Conservation (phyloP, 2,329 filamentous ascomycete species). For the Fusarium proliferatum region DNA sequence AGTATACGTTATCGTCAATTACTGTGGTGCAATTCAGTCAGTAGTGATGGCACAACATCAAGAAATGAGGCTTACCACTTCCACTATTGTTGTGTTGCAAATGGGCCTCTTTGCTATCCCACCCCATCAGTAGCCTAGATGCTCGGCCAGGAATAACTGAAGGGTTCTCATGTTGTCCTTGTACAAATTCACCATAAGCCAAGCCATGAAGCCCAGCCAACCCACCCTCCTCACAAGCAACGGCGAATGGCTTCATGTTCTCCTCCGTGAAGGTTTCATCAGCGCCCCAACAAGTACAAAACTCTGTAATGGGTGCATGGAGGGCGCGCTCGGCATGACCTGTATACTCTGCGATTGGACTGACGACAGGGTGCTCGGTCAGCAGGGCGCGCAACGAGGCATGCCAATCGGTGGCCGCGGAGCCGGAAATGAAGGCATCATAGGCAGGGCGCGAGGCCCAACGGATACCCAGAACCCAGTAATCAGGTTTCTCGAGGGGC, state of each 20-base stretch:
- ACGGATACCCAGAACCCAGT: slow-evolving; percentile 49
- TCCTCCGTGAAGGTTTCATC: slow-evolving; percentile 48
- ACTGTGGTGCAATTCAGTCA: slow-evolving; percentile 36
- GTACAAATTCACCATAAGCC: slow-evolving; percentile 49
- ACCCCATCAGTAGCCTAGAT: slow-evolving; percentile 52
- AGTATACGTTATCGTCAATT: slow-evolving; percentile 51
- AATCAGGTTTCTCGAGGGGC: slow-evolving; percentile 49
- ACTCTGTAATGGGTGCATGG: slow-evolving; percentile 53
- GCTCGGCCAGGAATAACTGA: slow-evolving; percentile 46
- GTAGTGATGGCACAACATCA: background rate
- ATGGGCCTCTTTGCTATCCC: slow-evolving; percentile 55
- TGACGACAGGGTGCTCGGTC: slow-evolving; percentile 41
- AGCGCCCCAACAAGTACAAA: slow-evolving; percentile 51
- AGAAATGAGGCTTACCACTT: slow-evolving; percentile 41
- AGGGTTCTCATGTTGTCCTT: slow-evolving; percentile 45
- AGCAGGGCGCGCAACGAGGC: slow-evolving; percentile 51
- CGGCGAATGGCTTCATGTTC: slow-evolving; percentile 46
- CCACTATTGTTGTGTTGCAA: slow-evolving; percentile 47
- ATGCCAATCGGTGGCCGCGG: slow-evolving; percentile 55
- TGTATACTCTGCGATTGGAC: slow-evolving; percentile 30
- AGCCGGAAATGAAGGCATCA: slow-evolving; percentile 55
- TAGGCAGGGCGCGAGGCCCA: slow-evolving; percentile 51
- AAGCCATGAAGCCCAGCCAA: slow-evolving; percentile 49
- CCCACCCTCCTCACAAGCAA: slow-evolving; percentile 35
- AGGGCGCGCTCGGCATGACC: slow-evolving; percentile 45